These are phyloP conservation scores for Aplosporella prunicola DNA, from an alignment of 2,329 filamentous ascomycete species.

Conservation along the genomic window DNA sequence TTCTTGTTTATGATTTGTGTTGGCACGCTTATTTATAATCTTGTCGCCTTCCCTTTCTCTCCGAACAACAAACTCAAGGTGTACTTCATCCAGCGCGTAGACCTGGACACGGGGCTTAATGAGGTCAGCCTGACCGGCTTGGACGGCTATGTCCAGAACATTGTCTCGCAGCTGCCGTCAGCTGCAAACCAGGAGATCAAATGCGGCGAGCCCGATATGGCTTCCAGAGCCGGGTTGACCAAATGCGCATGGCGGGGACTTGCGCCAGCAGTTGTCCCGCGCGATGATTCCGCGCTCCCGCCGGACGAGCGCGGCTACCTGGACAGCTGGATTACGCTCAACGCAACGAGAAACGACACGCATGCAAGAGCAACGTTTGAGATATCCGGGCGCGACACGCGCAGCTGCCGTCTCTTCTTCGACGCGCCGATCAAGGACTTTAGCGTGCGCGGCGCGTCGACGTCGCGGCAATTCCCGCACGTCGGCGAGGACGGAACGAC, in stretches of 20 bases:
- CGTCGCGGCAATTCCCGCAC: conserved; percentile 56
- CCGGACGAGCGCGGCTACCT: conserved; percentile 34
- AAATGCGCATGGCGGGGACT: conserved; percentile 66
- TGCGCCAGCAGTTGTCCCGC: conserved; percentile 52
- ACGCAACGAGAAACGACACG: conserved; percentile 37
- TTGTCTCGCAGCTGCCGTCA: conserved; percentile 62
- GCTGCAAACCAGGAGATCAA: conserved; percentile 48
- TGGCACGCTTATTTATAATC: conserved; percentile 75
- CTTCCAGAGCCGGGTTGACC: conserved; percentile 42
- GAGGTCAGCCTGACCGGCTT: conserved; percentile 44
- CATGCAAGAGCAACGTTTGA: conserved; percentile 50
- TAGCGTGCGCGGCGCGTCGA: conserved; percentile 50
- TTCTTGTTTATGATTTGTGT: conserved; percentile 65
- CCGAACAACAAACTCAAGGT: conserved; percentile 70
- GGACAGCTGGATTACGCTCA: conserved; percentile 54
- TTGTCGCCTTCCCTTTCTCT: conserved; percentile 82
- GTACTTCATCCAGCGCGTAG: conserved; percentile 73
- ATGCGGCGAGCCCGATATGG: conserved; percentile 31
- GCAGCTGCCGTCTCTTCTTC: conserved; percentile 67
- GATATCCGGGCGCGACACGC: conserved; percentile 64
- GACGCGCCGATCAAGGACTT: conserved; percentile 54
- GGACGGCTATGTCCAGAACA: conserved; percentile 34
- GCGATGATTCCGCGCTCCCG: conserved; percentile 20
- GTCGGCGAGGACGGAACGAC: conserved; percentile 54
- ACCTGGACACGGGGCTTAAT: conserved; percentile 63